Evolutionary conservation across 169 alveolate genomes (phyloP), one percentile per base, ranked within the genome.

Genomic region (Cryptosporidium viatorum): DNA sequence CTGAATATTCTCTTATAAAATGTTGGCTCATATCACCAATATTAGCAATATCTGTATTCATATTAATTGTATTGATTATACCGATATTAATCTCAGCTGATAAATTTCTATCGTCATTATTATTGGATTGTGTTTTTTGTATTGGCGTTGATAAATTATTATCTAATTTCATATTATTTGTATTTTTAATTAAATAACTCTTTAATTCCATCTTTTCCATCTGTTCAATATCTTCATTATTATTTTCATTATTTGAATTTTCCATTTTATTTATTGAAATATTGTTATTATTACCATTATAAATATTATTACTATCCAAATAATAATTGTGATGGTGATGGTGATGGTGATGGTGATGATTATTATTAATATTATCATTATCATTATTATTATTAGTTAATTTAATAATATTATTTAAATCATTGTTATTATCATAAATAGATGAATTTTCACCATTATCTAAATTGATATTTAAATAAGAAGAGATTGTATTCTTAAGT

Each of bases 11-110:
- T 29, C 62, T 58, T 9, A 70, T 70, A 55, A 73, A 73, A 41
- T 73, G 86, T 41, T 73, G 86, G 51, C 86, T 73, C 21, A 45
- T 58, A 9, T 73, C 86, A 9, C 86, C 86, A 35, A 73, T 73
- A 52, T 52, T 52, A 23, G 89, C 48, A 12, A 80, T 80, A 62
- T 80, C 75, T 43, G 89, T 39, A 29, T 80, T 80, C 23, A 80
- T 62, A 65, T 80, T 80, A 65, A 80, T 80, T 6, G 75, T 80
- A 41, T 80, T 80, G 23, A 62, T 80, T 18, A 80, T 59, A 16
- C 75, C 89, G 8, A 62, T 59, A 29, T 65, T 60, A 31, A 59
- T 80, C 18, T 62, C 75, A 31, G 62, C 33, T 10, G 73, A 65
- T 26, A n/a, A 37, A 31, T 73, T 23, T 29, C 45, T 29, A 18